Conservation (phyloP, 148 eudicot species). For the Rhododendron vialii region DNA sequence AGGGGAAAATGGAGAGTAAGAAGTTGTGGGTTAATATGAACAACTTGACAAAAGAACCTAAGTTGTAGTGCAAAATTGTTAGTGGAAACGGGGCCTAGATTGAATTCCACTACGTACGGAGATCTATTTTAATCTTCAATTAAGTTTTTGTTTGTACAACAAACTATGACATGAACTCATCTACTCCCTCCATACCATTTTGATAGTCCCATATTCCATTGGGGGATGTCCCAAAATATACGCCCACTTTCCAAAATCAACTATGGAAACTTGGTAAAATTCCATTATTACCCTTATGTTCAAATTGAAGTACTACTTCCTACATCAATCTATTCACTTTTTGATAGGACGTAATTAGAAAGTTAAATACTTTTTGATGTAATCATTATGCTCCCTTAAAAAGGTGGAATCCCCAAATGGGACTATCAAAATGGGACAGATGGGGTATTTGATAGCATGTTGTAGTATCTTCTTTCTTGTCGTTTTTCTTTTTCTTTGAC, state of each 20-base stretch:
- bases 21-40: no score
- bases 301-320: neutral
- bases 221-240: no score
- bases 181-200: neutral
- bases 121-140: neutral
- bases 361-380: neutral
- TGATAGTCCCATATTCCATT: no score
- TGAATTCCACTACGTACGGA: neutral
- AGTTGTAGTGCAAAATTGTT: no score
- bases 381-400: neutral
- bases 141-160: neutral
- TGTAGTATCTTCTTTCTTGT: neutral
- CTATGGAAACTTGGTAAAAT: neutral
- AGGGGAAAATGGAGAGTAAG: no score
- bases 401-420: neutral
- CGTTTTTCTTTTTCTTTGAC: neutral
- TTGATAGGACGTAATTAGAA: neutral
- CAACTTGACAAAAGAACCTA: no score
- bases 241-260: neutral
- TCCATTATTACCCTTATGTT: neutral
- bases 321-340: neutral
- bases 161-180: neutral
- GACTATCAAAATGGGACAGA: neutral
- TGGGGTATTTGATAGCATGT: neutral
- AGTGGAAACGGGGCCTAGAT: neutral